These are phyloP conservation scores for Saccharomyces hybrid DNA, from an alignment of 1,139 yeast species.

Conservation along the genomic window DNA sequence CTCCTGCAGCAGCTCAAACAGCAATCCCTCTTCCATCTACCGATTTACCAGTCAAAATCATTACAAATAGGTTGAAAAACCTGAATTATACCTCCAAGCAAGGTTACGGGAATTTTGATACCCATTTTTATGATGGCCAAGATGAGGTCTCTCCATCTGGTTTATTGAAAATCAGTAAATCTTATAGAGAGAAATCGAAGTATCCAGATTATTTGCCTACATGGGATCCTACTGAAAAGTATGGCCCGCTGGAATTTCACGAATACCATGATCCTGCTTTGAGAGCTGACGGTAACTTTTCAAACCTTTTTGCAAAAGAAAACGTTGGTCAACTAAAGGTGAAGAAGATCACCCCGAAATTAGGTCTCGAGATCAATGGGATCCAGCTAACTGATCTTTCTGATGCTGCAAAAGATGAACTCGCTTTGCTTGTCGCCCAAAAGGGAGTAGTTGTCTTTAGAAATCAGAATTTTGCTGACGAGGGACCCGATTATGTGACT, in stretches of 20 bases:
- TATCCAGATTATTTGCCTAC: constrained; percentile 40
- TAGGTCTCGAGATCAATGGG: constrained; percentile 51
- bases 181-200: constrained; percentile 25
- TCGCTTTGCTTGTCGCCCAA: constrained; percentile 46
- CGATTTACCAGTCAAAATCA: neutral
- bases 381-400: constrained; percentile 43
- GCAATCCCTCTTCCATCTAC: neutral
- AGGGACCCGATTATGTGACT: constrained; percentile 48
- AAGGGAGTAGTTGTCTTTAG: constrained; percentile 44
- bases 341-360: constrained; percentile 16
- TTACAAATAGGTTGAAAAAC: neutral
- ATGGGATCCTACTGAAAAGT: constrained; percentile 39
- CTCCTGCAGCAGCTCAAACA: neutral
- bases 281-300: constrained; percentile 27
- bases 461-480: constrained; percentile 47
- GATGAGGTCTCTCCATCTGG: constrained; percentile 17
- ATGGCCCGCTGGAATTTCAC: constrained; percentile 35
- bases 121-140: constrained; percentile 17
- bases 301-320: constrained; percentile 11
- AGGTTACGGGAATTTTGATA: constrained; percentile 14
- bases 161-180: constrained; percentile 15
- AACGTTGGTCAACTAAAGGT: constrained; percentile 3
- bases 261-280: constrained; percentile 18
- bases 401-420: constrained; percentile 47
- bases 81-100: neutral